These are phyloP conservation scores for Zymoseptoria ardabiliae DNA, from an alignment of 2,329 filamentous ascomycete species.

Conservation along the genomic window DNA sequence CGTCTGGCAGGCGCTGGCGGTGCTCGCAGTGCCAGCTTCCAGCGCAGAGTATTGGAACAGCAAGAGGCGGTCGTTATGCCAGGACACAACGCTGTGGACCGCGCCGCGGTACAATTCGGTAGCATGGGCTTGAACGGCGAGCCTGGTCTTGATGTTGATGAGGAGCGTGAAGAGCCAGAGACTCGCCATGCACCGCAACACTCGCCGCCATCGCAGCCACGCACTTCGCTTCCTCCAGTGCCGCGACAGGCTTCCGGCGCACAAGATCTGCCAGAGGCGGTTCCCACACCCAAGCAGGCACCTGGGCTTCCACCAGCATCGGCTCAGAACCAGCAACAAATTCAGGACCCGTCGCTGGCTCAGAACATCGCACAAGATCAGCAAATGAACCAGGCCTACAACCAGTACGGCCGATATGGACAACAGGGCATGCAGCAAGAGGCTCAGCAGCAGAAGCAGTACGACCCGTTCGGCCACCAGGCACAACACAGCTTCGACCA, in stretches of 20 bases:
- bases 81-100: conserved; percentile 88
- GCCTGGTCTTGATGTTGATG: conserved; percentile 71
- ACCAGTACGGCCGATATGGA: conserved; percentile 64
- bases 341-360: conserved; percentile 40
- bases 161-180: conserved; percentile 90
- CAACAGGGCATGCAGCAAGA: conserved; percentile 43
- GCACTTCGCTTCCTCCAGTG: conserved; percentile 76
- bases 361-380: conserved; percentile 47
- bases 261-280: conserved; percentile 35
- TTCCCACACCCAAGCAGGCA: conserved; percentile 51
- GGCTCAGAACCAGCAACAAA: conserved; percentile 42
- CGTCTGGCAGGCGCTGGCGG: conserved; percentile 59
- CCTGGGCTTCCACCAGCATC: conserved; percentile 55
- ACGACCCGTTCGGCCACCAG: conserved; percentile 80
- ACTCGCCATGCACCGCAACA: conserved; percentile 91
- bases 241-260: conserved; percentile 38
- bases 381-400: conserved; percentile 42
- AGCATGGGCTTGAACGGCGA: conserved; percentile 86
- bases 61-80: conserved; percentile 98
- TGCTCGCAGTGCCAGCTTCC: conserved; percentile 68
- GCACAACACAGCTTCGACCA: conserved; percentile 44
- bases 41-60: conserved; percentile 83
- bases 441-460: conserved; percentile 58
- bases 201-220: conserved; percentile 77
- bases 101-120: conserved; percentile 89